Percentiles rank a stretch among this genome's conserved stretches.
These are phyloP conservation scores for Hypoxylon fragiforme DNA, from an alignment of 495 filamentous ascomycete species.

Conservation along the genomic window DNA sequence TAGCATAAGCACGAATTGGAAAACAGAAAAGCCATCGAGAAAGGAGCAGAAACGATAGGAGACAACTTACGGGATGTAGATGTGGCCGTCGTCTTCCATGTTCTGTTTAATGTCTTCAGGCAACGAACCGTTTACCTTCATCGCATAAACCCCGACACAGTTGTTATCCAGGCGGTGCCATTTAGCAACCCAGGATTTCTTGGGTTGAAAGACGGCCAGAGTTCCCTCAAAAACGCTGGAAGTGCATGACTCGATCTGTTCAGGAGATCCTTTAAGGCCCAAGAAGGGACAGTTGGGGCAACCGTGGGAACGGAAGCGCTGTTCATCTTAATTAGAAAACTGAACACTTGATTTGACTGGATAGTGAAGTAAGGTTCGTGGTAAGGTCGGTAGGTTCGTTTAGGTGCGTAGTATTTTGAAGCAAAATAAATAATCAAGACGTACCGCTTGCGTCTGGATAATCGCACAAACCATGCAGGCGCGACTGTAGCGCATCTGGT, in stretches of 20 bases:
- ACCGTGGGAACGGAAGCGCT: constrained; percentile 82
- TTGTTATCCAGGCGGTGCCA: constrained; percentile 92
- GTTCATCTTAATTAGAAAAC: constrained; percentile 19
- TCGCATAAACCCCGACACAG: constrained; percentile 85
- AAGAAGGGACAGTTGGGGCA: constrained; percentile 96
- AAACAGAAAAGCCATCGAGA: neutral
- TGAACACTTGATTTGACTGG: constrained; percentile 5
- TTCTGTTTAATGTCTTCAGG: constrained; percentile 65
- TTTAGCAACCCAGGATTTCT: constrained; percentile 84
- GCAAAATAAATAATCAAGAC: too few species aligned
- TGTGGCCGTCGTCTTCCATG: constrained; percentile 68
- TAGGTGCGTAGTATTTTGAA: too few species aligned
- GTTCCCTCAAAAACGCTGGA: constrained; percentile 92
- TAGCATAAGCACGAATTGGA: neutral
- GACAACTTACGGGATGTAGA: constrained; percentile 65
- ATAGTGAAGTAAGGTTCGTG: constrained; percentile 2
- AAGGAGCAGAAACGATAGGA: neutral
- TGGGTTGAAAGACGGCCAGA: constrained; percentile 76
- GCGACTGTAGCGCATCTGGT: constrained; percentile 78
- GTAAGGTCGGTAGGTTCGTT: too few species aligned
- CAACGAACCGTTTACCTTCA: constrained; percentile 78
- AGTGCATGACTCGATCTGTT: constrained; percentile 88
- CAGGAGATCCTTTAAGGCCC: constrained; percentile 72
- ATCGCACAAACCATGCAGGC: constrained; percentile 99
- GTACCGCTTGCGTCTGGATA: constrained; percentile 75